Percentiles rank a stretch among this genome's conserved stretches.
phyloP scores from a whole-genome alignment of 164 flowering plant genomes.

The Euptelea pleiosperma region DNA sequence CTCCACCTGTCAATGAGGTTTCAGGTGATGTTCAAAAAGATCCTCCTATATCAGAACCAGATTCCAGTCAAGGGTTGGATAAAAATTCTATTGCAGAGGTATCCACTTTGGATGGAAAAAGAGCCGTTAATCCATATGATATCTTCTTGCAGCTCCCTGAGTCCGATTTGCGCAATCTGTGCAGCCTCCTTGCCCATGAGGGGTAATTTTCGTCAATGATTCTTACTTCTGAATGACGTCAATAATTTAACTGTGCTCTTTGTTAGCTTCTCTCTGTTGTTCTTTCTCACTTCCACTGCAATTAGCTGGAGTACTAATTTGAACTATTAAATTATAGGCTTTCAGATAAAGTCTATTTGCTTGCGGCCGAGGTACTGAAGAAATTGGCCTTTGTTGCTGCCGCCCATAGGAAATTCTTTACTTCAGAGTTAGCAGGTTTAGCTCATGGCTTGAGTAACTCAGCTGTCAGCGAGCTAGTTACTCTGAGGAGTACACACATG shows the following conservation, averaged over 20 bases:
- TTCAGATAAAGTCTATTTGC: constrained; percentile 78
- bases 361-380: constrained; percentile 81
- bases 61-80: constrained; percentile 30
- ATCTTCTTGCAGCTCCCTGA: constrained; percentile 68
- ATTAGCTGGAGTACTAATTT: constrained; percentile 11
- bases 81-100: constrained; percentile 22
- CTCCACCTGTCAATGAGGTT: constrained; percentile 28
- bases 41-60: constrained; percentile 24
- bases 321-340: constrained; percentile 41
- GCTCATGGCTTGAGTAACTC: constrained; percentile 67
- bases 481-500: constrained; percentile 68
- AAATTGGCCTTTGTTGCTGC: constrained; percentile 74
- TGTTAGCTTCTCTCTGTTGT: neutral
- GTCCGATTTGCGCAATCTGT: constrained; percentile 66
- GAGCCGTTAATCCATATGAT: constrained; percentile 31
- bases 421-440: constrained; percentile 64
- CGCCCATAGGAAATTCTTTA: constrained; percentile 69
- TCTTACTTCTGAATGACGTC: constrained; percentile 3
- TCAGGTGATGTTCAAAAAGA: constrained; percentile 31
- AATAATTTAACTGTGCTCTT: neutral
- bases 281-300: neutral
- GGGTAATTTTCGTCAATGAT: constrained; percentile 50
- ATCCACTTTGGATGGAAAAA: constrained; percentile 38
- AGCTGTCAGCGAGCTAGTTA: constrained; percentile 69
- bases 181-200: constrained; percentile 80